Conservation (phyloP, 2,329 filamentous ascomycete genomes). For the Emergomyces orientalis region DNA sequence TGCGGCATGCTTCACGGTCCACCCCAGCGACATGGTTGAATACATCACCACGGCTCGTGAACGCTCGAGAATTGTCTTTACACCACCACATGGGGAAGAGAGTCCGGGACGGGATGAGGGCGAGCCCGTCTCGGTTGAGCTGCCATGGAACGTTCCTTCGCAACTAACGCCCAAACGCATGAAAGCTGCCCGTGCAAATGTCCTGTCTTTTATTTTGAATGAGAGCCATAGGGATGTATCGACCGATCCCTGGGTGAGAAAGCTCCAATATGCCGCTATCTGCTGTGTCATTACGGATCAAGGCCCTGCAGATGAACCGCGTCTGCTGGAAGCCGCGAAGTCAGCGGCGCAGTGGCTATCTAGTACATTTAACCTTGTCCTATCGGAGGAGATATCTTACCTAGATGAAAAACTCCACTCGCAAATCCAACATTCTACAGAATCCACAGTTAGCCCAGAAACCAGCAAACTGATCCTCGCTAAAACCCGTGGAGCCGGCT, state of each 20-base stretch:
- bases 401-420: slow-evolving; percentile 13
- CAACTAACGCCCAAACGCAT: slow-evolving; percentile 14
- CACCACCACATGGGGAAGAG: slow-evolving; percentile 16
- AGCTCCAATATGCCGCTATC: slow-evolving; percentile 29
- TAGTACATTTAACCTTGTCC: slow-evolving; percentile 21
- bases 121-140: slow-evolving; percentile 12
- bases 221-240: slow-evolving; percentile 13
- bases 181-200: slow-evolving; percentile 18
- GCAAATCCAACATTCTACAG: background rate
- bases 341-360: slow-evolving; percentile 23
- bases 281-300: slow-evolving; percentile 28
- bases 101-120: slow-evolving; percentile 8
- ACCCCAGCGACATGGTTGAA: slow-evolving; percentile 50
- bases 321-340: slow-evolving; percentile 21
- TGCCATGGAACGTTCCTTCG: slow-evolving; percentile 14
- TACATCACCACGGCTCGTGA: slow-evolving; percentile 44
- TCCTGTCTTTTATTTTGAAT: slow-evolving; percentile 25
- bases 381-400: slow-evolving; percentile 27
- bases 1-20: slow-evolving; percentile 43
- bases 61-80: slow-evolving; percentile 32
- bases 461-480: slow-evolving; percentile 18
- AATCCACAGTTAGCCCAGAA: background rate
- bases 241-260: slow-evolving; percentile 21
- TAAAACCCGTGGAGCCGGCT: slow-evolving; percentile 15
- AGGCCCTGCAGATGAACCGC: slow-evolving; percentile 12